Evolutionary conservation across 345 rosid species (phyloP), one percentile per base, ranked within the genome.

Genomic region (Microthlaspi erraticum): DNA sequence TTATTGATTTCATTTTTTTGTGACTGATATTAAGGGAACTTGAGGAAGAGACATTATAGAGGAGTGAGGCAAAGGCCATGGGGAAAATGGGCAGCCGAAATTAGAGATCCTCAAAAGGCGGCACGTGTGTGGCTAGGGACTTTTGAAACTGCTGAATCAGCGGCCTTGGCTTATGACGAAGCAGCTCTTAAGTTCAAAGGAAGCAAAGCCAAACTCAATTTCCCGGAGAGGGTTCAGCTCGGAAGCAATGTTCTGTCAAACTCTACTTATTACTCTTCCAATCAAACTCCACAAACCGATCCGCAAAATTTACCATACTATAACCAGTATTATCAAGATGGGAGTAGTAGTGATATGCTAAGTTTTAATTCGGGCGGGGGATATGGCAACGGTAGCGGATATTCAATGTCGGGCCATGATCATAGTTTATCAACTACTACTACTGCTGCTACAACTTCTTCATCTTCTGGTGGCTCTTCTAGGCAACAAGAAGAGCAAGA

Each of bases 111-210:
- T 0, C 65, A 82, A 39, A 86, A 86, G 60, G 87, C 87, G 5
- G 90, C 87, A 33, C 79, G 90, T 6, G 83, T 86, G 13, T 86
- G 90, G 90, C 83, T 89, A 0, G 96, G 96, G 11, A 89, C 96
- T 12, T 89, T 89, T 44, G 86, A 84, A 49, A 87, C 96, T 0
- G 92, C 89, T 2, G 96, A 89, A 62, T 83, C 86, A 4, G 96
- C 96, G 0, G 96, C 96, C 5, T 77, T 85, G 44, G 96, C 92
- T 13, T 89, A 89, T 23, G 96, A 89, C 55, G 87, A 85, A 68
- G 92, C 96, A 0, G 96, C 96, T 51, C 86, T 87, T 1, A 77
- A 83, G 76, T 89, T 89, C 79, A 89, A 87, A 83, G 96, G 92
- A 58, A 80, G 86, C 84, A 87, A 84, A 83, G 93, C 96, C 1